Evolutionary conservation across 108 stramenopile species (phyloP), one percentile per base, ranked within the genome.

Genomic region (Aurantiochytrium sp.): DNA sequence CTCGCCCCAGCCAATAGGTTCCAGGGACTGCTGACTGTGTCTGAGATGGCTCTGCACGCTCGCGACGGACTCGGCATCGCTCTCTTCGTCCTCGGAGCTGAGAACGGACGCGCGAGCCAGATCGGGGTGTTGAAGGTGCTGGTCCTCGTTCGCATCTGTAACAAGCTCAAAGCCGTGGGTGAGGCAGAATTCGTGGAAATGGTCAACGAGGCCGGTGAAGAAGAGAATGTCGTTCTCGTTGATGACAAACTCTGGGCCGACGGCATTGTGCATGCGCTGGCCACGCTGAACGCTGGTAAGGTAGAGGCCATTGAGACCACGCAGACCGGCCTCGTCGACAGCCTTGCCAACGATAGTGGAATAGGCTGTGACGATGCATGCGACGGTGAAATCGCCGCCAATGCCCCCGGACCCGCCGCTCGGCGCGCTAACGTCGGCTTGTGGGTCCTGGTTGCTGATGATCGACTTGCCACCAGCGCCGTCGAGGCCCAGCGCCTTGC

Each of bases 261-360:
- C 96, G 45, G 96, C 96, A 47, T 95, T 90, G 91, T 96, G 95
- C 21, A 96, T 91, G 71, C 95, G 96, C 25, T 93, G 92, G 10
- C 94, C 93, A 87, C 96, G 94, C 92, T 96, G 95, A n/a, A 97
- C 96, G 89, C 93, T 94, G 23, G 96, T 95, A n/a, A 97, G 90
- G 87, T 94, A 97, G 60, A 96, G 93, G 25, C 95, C 96, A 59
- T 95, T 89, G 55, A 89, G 49, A 8, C 89, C 89, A 23, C 87
- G 58, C 12, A 88, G 59, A 14, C 87, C 59, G 4, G 58, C 87
- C 21, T 60, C 44, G 8, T 58, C 29, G 6, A 60, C 44, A 18
- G 59, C 58, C 42, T 60, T 88, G 42, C 87, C 87, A 16, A 44
- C 23, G 29, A 29, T n/a, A 5, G 44, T 0, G 10, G 73, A 72